Percentiles rank a stretch among this genome's conserved stretches.
phyloP scores from a whole-genome alignment of 768 basidiomycete genomes.

The Zangia roseola region DNA sequence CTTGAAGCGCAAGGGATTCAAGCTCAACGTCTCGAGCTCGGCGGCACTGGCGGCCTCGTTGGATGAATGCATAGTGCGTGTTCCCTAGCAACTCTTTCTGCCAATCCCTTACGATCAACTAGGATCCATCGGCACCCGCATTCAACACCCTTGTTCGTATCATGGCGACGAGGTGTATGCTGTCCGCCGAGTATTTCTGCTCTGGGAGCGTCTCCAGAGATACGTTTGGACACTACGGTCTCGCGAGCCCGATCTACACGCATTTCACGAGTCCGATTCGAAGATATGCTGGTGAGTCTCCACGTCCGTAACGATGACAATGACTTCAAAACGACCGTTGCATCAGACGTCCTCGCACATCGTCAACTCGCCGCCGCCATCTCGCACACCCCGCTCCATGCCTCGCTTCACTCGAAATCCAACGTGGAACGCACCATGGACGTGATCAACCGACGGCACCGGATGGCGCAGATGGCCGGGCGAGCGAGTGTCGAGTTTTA shows the following conservation, averaged over 20 bases:
- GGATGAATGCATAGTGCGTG: conserved; percentile 79
- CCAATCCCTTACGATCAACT: not conserved
- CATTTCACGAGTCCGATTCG: conserved; percentile 98
- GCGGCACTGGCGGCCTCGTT: conserved; percentile 85
- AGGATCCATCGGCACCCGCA: conserved; percentile 82
- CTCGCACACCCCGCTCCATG: conserved; percentile 76
- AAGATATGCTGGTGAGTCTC: conserved; percentile 78
- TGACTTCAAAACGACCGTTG: not conserved
- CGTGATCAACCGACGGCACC: conserved; percentile 86
- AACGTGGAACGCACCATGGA: conserved; percentile 86
- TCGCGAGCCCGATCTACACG: conserved; percentile 97
- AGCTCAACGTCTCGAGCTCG: conserved; percentile 87
- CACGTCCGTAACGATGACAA: too few relatives aligned
- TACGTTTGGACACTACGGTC: conserved; percentile 94
- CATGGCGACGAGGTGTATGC: conserved; percentile 99
- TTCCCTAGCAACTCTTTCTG: not conserved
- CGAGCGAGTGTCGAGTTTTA: conserved; percentile 98
- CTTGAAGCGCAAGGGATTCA: conserved; percentile 77
- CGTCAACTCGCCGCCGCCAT: conserved; percentile 92
- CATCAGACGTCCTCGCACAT: conserved; percentile 87
- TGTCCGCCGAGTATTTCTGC: conserved; percentile 97
- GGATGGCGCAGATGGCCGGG: conserved; percentile 97
- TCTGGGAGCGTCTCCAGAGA: conserved; percentile 91
- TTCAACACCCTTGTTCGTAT: conserved; percentile 98
- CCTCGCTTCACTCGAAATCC: conserved; percentile 81